phyloP scores from a whole-genome alignment of 2,329 filamentous ascomycete species.

The Colletotrichum shisoi region DNA sequence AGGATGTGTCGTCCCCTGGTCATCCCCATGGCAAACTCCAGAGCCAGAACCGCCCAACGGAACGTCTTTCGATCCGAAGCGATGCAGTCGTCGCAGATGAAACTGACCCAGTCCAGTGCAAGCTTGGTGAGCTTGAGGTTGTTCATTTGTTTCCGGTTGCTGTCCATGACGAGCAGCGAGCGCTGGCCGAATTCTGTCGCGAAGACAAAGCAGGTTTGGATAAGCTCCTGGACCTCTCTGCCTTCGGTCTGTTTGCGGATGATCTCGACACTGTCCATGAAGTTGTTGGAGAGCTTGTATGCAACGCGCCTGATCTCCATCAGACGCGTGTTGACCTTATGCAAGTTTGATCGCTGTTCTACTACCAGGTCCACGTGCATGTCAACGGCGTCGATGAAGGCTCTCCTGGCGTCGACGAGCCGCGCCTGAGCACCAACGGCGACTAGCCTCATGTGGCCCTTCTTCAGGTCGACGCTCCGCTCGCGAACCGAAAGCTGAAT shows the following conservation, averaged over 20 bases:
- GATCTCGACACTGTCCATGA: slow-evolving; percentile 97
- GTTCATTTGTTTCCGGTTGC: slow-evolving; percentile 94
- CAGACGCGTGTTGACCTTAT: slow-evolving; percentile 87
- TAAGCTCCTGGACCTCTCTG: slow-evolving; percentile 90
- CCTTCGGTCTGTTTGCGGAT: slow-evolving; percentile 85
- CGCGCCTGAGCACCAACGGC: slow-evolving; percentile 84
- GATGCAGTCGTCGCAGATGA: slow-evolving; percentile 96
- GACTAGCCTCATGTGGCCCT: slow-evolving; percentile 85
- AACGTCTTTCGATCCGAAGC: slow-evolving; percentile 95
- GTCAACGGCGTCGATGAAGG: slow-evolving; percentile 79
- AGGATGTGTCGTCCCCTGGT: slow-evolving; percentile 92
- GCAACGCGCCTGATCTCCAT: slow-evolving; percentile 95
- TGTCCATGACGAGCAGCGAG: slow-evolving; percentile 93
- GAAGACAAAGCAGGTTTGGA: slow-evolving; percentile 97
- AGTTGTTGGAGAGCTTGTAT: slow-evolving; percentile 95
- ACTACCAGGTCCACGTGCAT: slow-evolving; percentile 88
- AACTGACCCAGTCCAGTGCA: slow-evolving; percentile 95
- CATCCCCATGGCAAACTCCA: slow-evolving; percentile 98
- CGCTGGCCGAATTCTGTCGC: slow-evolving; percentile 98
- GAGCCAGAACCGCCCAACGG: slow-evolving; percentile 92
- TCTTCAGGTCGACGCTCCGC: slow-evolving; percentile 83
- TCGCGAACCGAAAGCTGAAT: slow-evolving; percentile 76
- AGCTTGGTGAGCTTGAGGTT: slow-evolving; percentile 93
- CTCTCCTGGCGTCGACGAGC: slow-evolving; percentile 77
- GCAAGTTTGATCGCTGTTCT: slow-evolving; percentile 90